Evolutionary conservation across 345 rosid species (phyloP), one percentile per base, ranked within the genome.

Genomic region (Pistacia vera): DNA sequence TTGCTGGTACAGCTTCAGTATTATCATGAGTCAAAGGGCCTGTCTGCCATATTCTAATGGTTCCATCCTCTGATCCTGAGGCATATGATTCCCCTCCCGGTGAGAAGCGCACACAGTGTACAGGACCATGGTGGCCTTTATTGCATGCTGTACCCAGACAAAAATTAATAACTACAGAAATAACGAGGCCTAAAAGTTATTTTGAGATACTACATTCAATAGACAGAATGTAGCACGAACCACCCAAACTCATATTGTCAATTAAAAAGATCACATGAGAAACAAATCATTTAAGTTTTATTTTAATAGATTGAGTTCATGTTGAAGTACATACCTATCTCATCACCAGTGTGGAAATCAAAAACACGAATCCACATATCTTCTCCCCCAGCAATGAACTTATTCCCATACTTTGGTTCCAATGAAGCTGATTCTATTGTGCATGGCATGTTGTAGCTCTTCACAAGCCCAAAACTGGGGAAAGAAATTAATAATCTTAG

Each of bases 41-140:
- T 0, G 83, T 81, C 80, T 87, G 89, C 92, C 92, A 89, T 80
- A 87, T 89, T 78, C 92, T 82, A 75, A 89, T 89, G 58, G 92
- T 97, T 44, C 99, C 98, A 17, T 97, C 99, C 88, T 97, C 99
- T 0, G 99, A 97, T 77, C 99, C 99, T 0, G 99, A 94, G 1
- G 97, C 98, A 68, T 91, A 94, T 0, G 98, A 94, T 78, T 90
- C 97, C 63, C 98, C 99, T 33, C 93, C 98, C 2, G 98, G 98
- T 3, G 99, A 86, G 80, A 94, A 97, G 33, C 97, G 92, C 49
- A 94, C 88, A 11, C 98, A 97, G 52, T 97, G 98, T 33, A 97
- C 92, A 14, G 98, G 98, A 81, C 99, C 99, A 25, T 94, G 99
- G 80, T 97, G 99, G 72, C 99, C 99, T 83, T 97, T 97, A 82